A percentile compares a stretch with the other conserved stretches of the same genome.
phyloP scores from a whole-genome alignment of 2,329 filamentous ascomycete species.

The Botryotinia globosa region DNA sequence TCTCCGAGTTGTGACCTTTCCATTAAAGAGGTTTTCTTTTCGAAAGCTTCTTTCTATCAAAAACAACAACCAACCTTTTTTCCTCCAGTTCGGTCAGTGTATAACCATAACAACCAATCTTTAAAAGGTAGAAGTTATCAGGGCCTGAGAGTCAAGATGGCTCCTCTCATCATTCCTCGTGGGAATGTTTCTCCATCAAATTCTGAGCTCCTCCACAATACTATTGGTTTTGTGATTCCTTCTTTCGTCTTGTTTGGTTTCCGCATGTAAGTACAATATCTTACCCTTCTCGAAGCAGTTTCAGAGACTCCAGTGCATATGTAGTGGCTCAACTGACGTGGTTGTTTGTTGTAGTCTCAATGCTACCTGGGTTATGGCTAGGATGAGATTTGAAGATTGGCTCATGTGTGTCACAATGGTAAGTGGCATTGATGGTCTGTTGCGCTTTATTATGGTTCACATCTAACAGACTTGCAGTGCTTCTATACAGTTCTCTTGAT shows the following conservation, averaged over 20 bases:
- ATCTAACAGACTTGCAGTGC: constrained; percentile 31
- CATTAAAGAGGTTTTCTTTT: background rate
- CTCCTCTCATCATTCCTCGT: background rate
- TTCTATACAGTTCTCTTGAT: constrained; percentile 40
- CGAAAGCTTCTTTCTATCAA: background rate
- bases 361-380: constrained; percentile 24
- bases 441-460: background rate
- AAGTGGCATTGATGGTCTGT: constrained; percentile 16
- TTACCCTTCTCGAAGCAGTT: background rate
- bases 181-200: constrained; percentile 26
- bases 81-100: background rate
- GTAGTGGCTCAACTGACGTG: background rate
- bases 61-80: background rate
- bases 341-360: constrained; percentile 23
- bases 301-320: no score
- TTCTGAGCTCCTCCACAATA: constrained; percentile 27
- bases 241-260: constrained; percentile 25
- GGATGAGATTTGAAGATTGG: constrained; percentile 39
- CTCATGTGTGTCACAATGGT: constrained; percentile 42
- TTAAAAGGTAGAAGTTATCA: background rate
- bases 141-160: background rate
- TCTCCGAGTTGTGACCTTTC: no score
- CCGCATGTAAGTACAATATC: constrained; percentile 26
- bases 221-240: constrained; percentile 28
- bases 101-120: background rate